Percentiles rank a stretch among this genome's conserved stretches.
These are phyloP conservation scores for Juglanconis sp. DNA, from an alignment of 2,329 filamentous ascomycete genomes.

Conservation along the genomic window DNA sequence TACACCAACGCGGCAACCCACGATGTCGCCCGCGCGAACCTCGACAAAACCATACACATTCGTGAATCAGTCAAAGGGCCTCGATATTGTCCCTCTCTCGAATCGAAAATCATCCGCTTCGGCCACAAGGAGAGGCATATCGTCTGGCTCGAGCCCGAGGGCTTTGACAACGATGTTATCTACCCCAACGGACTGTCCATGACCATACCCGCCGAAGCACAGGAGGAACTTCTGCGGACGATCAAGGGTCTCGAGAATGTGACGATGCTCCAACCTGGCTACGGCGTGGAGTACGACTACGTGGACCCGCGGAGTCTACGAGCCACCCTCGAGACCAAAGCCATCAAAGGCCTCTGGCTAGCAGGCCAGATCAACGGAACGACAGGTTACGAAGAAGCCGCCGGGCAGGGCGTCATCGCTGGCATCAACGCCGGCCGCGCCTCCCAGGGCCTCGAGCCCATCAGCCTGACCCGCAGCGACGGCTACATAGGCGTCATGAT, in stretches of 20 bases:
- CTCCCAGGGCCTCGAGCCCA: conserved; percentile 60
- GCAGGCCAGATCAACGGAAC: conserved; percentile 98
- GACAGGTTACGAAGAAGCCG: conserved; percentile 96
- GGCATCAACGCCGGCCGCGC: conserved; percentile 92
- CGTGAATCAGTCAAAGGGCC: conserved; percentile 92
- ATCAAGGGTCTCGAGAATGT: conserved; percentile 86
- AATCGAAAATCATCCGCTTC: conserved; percentile 91
- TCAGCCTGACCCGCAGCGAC: conserved; percentile 75
- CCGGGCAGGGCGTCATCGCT: conserved; percentile 86
- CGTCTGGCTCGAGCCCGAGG: conserved; percentile 96
- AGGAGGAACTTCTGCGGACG: conserved; percentile 80
- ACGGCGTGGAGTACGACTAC: conserved; percentile 98
- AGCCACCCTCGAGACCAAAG: conserved; percentile 90
- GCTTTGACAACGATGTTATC: conserved; percentile 82
- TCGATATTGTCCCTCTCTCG: conserved; percentile 90
- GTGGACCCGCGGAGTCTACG: conserved; percentile 87
- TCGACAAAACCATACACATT: conserved; percentile 96
- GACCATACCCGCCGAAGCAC: conserved; percentile 87
- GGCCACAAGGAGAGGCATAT: conserved; percentile 76
- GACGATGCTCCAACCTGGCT: conserved; percentile 89
- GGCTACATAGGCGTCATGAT: conserved; percentile 99
- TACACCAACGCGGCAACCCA: conserved; percentile 83
- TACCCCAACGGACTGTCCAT: conserved; percentile 98
- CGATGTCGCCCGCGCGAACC: conserved; percentile 77
- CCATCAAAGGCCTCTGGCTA: conserved; percentile 82